Percentiles rank a stretch among this genome's conserved stretches.
Evolutionary conservation across 306 rosid genomes (phyloP).

Genomic region (Crotalaria pallida): DNA sequence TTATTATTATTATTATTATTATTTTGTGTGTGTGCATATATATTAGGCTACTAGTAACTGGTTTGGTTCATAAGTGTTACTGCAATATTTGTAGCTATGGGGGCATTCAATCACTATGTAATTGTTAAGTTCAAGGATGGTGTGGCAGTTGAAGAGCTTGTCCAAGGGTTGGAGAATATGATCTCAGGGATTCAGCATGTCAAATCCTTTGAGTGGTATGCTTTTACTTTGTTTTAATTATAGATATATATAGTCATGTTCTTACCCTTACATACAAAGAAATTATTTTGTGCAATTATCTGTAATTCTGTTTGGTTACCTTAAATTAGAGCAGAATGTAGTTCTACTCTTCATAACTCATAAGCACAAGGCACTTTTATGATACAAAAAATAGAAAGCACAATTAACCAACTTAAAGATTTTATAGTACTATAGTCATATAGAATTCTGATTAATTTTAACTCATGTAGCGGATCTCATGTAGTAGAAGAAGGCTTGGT

Average conservation of each 20-base stretch:
- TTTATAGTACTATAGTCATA: too few species aligned
- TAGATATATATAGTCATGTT: neutral
- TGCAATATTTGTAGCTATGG: constrained; percentile 37
- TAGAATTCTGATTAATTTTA: too few species aligned
- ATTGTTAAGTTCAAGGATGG: constrained; percentile 78
- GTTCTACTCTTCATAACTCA: neutral
- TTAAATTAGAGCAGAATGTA: neutral
- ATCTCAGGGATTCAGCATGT: constrained; percentile 54
- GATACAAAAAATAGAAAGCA: neutral
- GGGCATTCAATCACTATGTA: constrained; percentile 72
- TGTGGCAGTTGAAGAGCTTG: constrained; percentile 51
- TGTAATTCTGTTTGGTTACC: neutral
- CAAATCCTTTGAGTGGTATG: constrained; percentile 78
- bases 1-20: too few species aligned
- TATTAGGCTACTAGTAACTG: constrained; percentile 10
- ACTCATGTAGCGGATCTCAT: too few species aligned
- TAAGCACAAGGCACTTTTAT: neutral
- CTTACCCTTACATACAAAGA: neutral
- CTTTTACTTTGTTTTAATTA: neutral
- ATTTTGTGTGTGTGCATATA: constrained; percentile 23
- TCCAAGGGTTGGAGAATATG: constrained; percentile 58
- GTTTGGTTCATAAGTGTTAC: constrained; percentile 13
- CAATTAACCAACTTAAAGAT: neutral
- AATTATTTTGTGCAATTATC: neutral
- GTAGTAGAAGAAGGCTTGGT: too few species aligned